These are phyloP conservation scores for Trametes coccinea DNA, from an alignment of 768 basidiomycete genomes.

Conservation along the genomic window DNA sequence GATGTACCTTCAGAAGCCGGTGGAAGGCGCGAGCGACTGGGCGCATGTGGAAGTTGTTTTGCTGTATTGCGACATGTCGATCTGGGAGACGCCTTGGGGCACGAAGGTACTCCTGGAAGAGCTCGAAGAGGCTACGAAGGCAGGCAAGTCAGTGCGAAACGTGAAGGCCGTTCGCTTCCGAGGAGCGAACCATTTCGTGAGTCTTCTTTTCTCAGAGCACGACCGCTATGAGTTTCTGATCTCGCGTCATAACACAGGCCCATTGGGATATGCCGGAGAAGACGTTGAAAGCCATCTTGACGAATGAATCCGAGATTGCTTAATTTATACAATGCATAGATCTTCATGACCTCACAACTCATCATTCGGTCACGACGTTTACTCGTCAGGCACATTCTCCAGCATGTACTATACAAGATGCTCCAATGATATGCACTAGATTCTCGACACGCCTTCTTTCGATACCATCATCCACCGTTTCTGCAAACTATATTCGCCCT, in stretches of 20 bases:
- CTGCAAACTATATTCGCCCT: too few relatives aligned
- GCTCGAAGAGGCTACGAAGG: constrained; percentile 7
- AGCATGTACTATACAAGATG: too few relatives aligned
- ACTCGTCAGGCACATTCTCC: not conserved
- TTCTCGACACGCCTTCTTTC: too few relatives aligned
- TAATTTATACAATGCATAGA: too few relatives aligned
- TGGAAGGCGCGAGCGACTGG: not conserved
- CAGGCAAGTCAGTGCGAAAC: not conserved
- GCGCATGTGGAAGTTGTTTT: not conserved
- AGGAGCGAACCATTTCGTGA: constrained; percentile 18
- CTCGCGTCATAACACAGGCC: not conserved
- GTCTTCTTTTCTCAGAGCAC: not conserved
- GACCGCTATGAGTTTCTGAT: not conserved
- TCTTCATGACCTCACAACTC: too few relatives aligned
- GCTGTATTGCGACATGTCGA: not conserved
- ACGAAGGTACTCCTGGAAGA: not conserved
- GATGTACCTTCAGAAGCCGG: not conserved
- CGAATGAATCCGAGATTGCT: not conserved
- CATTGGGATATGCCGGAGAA: constrained; percentile 9
- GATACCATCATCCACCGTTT: too few relatives aligned
- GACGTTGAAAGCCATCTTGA: not conserved
- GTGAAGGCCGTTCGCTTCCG: constrained; percentile 1
- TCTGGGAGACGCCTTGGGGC: constrained; percentile 16
- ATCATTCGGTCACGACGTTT: too few relatives aligned
- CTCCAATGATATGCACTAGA: too few relatives aligned